Evolutionary conservation across 192 early-diverging fungal species (phyloP), one percentile per base, ranked within the genome.

Genomic region (Jimgerdemannia flammicorona): DNA sequence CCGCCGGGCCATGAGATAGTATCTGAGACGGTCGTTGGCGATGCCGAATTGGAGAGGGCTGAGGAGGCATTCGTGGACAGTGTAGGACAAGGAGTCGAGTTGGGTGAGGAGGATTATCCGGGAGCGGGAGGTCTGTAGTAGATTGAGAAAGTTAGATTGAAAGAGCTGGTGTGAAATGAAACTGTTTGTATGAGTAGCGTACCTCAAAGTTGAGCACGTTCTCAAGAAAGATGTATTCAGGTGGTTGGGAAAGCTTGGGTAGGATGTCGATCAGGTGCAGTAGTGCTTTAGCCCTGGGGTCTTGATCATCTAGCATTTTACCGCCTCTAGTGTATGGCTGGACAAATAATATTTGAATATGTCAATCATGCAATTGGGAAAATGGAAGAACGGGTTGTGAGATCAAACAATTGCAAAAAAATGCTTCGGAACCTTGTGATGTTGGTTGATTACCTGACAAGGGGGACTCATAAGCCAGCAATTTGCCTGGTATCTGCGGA

Each of bases 401-500:
- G 29, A 29, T 29, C 29, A 29, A 29, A 29, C 29, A 29, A 29
- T 29, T 29, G 29, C 29, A 29, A 29, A 29, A 29, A 29, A 29
- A 29, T 29, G 29, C 29, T 29, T 29, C 29, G 29, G 29, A 29
- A 29, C 1, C 29, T 29, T 29, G 29, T 29, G 70, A 19, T 11
- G 76, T 41, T 40, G n/a, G 20, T 6, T 68, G 67, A 14, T 65
- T 79, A 90, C 88, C 81, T 98, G 97, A 73, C 97, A 98, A 0
- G 97, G 97, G 40, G 97, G 97, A 72, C 92, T 94, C 68, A 97
- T 84, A 8, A 98, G 84, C 97, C 97, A 97, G 68, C 91, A 91
- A 77, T 93, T 87, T 2, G 93, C 92, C 9, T 88, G 75, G 74
- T 91, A 87, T 80, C 81, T 88, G 76, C 10, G 29, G 8, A 6